These are phyloP conservation scores for Beta macrorhiza DNA, from an alignment of 179 eudicot genomes.

Conservation along the genomic window DNA sequence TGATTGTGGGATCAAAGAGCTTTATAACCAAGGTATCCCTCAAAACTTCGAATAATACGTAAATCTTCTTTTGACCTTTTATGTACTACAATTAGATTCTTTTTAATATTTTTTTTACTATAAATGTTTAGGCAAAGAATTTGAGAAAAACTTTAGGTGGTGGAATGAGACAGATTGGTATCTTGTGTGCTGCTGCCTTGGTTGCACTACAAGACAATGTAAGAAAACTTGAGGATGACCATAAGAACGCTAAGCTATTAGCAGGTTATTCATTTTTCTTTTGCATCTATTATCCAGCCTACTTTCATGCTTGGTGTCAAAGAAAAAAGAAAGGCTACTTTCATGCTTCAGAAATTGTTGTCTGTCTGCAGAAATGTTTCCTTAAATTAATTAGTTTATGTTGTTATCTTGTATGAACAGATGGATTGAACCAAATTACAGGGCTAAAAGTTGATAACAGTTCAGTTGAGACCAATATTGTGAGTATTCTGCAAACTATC, in stretches of 20 bases:
- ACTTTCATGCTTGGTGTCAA: neutral
- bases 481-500: slow-evolving; percentile 42
- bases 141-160: slow-evolving; percentile 92
- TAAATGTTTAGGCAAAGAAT: slow-evolving; percentile 50
- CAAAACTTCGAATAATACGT: neutral
- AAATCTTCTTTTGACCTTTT: neutral
- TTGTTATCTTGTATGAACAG: slow-evolving; percentile 36
- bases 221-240: slow-evolving; percentile 69
- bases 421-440: slow-evolving; percentile 64
- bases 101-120: neutral
- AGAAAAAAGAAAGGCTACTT: neutral
- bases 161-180: slow-evolving; percentile 93
- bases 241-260: slow-evolving; percentile 68
- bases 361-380: neutral
- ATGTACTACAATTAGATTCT: slow-evolving; percentile 6
- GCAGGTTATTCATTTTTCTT: slow-evolving; percentile 34
- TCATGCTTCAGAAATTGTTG: neutral
- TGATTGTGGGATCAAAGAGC: slow-evolving; percentile 79
- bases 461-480: slow-evolving; percentile 89
- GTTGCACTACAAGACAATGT: slow-evolving; percentile 85
- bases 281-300: neutral
- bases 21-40: slow-evolving; percentile 67
- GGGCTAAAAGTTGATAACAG: slow-evolving; percentile 66
- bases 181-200: slow-evolving; percentile 85
- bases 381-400: neutral